phyloP scores from a whole-genome alignment of 805 yeast genomes.

The Spathaspora arborariae region DNA sequence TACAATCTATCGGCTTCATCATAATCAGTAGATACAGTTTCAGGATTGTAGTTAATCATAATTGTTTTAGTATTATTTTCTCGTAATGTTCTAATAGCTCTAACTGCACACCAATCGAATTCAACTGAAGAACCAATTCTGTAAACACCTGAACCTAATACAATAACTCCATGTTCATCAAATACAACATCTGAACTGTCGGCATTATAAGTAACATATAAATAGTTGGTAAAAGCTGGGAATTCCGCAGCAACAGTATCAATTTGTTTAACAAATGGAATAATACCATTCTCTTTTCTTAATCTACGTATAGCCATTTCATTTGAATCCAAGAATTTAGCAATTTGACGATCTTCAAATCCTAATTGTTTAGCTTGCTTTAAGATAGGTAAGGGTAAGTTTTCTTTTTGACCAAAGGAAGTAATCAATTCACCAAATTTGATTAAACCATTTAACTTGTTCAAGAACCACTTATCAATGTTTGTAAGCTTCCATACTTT shows the following conservation, averaged over 20 bases:
- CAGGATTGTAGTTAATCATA: conserved; percentile 98
- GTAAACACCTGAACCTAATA: conserved; percentile 96
- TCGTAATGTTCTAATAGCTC: conserved; percentile 91
- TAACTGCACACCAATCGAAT: conserved; percentile 99
- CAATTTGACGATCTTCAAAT: conserved; percentile 94
- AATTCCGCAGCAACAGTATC: conserved; percentile 99
- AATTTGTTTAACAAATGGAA: conserved; percentile 93
- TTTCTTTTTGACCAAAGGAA: conserved; percentile 52
- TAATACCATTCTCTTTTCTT: conserved; percentile 80
- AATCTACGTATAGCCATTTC: conserved; percentile 90
- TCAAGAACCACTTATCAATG: conserved; percentile 95
- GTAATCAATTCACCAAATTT: conserved; percentile 59
- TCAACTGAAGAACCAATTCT: conserved; percentile 98
- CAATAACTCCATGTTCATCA: conserved; percentile 92
- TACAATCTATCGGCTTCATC: conserved; percentile 97
- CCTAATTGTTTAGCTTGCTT: conserved; percentile 94
- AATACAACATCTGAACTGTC: conserved; percentile 82
- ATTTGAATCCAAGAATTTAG: conserved; percentile 80
- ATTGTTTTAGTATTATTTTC: conserved; percentile 83
- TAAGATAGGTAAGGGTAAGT: conserved; percentile 59
- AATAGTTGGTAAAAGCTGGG: conserved; percentile 93
- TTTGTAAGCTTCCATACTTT: conserved; percentile 87
- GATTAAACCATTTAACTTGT: conserved; percentile 75
- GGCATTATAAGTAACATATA: conserved; percentile 93
- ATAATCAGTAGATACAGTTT: conserved; percentile 97